Base-by-base conservation (phyloP, 768 basidiomycete species). In the Suillus clintonianus region DNA sequence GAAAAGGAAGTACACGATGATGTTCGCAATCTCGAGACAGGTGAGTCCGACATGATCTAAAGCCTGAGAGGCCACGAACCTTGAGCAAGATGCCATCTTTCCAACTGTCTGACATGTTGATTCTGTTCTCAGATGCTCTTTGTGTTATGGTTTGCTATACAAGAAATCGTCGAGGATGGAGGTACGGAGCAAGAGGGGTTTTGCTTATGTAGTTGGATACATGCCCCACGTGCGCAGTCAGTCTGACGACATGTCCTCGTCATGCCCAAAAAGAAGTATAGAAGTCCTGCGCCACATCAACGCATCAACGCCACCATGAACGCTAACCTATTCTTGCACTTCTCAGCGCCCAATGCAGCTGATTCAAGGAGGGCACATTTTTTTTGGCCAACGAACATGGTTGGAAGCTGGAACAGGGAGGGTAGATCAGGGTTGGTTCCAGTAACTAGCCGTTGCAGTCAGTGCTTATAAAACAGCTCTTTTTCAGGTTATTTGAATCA, bases 1-100 rank as follows among this genome's bases (percentile, higher is more conserved):
- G 78, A 96, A 94, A 64, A 91, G 73, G 72, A 94, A 83, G 74
- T 93, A 97, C 54, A 91, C 89, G 61, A 94, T 62, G 62, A 97
- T 82, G 78, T 97, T 97, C 65, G 86, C 77, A 70, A 96, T 80
- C 88, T 89, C 48, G 27, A 36, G 4, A 41, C 22, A 27, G 27
- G 19, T 19, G 36, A 45, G 57, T 48, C 32, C 34, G 8, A 50
- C 27, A 48, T 50, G 17, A 15, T 27, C 6, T 6, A n/a, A 6
- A 17, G 36, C 14, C 34, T 9, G 30, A 41, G 13, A 22, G 10
- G 27, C 17, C 13, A 72, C 73, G 1, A 55, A 87, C 90, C 83
- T 97, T 95, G 82, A 95, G 86, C 43, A 89, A 69, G 66, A 96
- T 86, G 17, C 86, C 89, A 73, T 96, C 93, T 68, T 81, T 89